A percentile compares a stretch with the other conserved stretches of the same genome.
These are phyloP conservation scores for Suillus subluteus DNA, from an alignment of 768 basidiomycete species.

Conservation along the genomic window DNA sequence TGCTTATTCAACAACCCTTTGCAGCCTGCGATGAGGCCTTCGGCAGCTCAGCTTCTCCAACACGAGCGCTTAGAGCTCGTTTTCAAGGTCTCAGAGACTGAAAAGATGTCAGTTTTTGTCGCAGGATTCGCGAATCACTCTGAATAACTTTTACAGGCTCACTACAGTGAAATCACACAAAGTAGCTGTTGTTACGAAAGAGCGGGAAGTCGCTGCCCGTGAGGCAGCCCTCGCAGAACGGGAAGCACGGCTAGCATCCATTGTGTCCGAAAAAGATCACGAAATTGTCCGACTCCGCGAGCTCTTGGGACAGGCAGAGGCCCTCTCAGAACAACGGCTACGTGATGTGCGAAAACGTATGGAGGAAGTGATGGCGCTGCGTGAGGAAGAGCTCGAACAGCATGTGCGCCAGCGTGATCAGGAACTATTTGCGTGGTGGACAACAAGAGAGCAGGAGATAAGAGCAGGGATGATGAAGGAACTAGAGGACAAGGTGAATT, in stretches of 20 bases:
- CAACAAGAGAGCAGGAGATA: slow-evolving; percentile 51
- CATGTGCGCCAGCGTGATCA: slow-evolving; percentile 66
- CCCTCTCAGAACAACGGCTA: slow-evolving; percentile 48
- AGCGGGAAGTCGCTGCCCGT: slow-evolving; percentile 63
- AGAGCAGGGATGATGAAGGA: slow-evolving; percentile 48
- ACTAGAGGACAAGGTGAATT: slow-evolving; percentile 46
- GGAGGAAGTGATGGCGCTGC: slow-evolving; percentile 68
- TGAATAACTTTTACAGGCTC: slow-evolving; percentile 46
- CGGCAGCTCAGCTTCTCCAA: slow-evolving; percentile 77
- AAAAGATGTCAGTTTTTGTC: slow-evolving; percentile 63
- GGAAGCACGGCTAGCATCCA: slow-evolving; percentile 52
- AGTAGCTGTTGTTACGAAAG: slow-evolving; percentile 53
- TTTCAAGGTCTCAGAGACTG: slow-evolving; percentile 72
- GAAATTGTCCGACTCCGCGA: slow-evolving; percentile 58
- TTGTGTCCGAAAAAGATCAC: slow-evolving; percentile 59
- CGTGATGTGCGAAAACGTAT: slow-evolving; percentile 69
- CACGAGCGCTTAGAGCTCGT: slow-evolving; percentile 77
- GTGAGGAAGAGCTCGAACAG: slow-evolving; percentile 75
- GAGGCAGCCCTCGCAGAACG: slow-evolving; percentile 59
- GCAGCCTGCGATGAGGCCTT: slow-evolving; percentile 87
- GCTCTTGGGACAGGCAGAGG: slow-evolving; percentile 42
- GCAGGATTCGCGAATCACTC: background rate
- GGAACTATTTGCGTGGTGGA: slow-evolving; percentile 66
- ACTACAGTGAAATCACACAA: slow-evolving; percentile 67
- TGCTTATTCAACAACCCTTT: background rate